These are phyloP conservation scores for Trichomonas vaginalis DNA, from an alignment of 208 protist species.

Conservation along the genomic window DNA sequence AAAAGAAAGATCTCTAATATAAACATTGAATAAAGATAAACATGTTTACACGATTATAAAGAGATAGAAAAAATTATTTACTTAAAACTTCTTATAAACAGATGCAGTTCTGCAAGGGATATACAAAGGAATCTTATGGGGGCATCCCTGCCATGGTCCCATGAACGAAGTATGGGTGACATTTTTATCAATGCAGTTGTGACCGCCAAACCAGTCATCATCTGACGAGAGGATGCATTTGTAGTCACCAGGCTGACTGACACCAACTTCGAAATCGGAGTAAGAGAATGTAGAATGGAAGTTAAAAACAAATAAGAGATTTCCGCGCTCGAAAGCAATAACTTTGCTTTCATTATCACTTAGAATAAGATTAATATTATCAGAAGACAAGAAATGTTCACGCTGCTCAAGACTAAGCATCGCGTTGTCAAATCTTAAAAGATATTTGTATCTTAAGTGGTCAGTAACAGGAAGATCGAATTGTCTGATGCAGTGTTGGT, in stretches of 20 bases:
- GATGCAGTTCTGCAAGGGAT: not conserved
- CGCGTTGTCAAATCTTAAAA: slow-evolving; percentile 51
- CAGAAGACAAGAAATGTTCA: not conserved
- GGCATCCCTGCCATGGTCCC: not conserved
- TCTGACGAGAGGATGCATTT: not conserved
- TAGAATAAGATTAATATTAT: not conserved
- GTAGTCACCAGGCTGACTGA: not conserved
- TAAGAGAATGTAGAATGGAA: not conserved
- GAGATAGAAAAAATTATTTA: not conserved
- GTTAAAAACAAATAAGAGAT: slow-evolving; percentile 20
- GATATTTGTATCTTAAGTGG: slow-evolving; percentile 48
- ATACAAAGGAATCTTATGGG: not conserved
- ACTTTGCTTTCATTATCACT: not conserved
- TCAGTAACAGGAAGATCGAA: slow-evolving; percentile 53
- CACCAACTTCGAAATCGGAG: not conserved
- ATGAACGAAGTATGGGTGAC: not conserved
- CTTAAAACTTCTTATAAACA: not conserved
- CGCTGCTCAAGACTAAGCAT: slow-evolving; percentile 42
- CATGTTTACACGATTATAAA: too few species aligned
- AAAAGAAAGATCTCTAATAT: too few species aligned
- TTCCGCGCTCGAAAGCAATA: slow-evolving; percentile 6
- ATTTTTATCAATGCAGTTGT: not conserved
- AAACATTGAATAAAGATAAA: too few species aligned
- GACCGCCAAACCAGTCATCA: not conserved
- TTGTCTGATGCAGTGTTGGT: slow-evolving; percentile 53